These are phyloP conservation scores for Zoysia japonica DNA, from an alignment of 176 grass and related monocot genomes.

Conservation along the genomic window DNA sequence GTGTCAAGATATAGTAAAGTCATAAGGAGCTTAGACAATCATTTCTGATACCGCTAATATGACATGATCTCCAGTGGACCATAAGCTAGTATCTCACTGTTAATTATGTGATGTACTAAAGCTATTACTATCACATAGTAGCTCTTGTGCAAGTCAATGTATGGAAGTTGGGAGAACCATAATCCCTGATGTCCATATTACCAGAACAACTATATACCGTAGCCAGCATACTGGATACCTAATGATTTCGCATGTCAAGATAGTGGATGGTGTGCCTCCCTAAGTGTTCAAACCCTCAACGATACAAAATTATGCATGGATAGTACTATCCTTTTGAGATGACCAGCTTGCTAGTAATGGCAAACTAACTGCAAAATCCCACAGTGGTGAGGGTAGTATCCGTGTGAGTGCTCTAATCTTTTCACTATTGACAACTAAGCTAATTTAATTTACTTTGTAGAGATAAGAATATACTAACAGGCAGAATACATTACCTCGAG, in stretches of 20 bases:
- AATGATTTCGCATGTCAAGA: not conserved
- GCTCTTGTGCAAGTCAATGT: not conserved
- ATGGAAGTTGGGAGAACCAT: not conserved
- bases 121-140: not conserved
- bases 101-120: not conserved
- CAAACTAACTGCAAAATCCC: not conserved
- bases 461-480: not conserved
- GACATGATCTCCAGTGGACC: not conserved
- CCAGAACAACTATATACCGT: not conserved
- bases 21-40: not conserved
- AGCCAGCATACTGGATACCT: not conserved
- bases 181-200: constrained; percentile 3
- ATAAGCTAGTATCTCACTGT: constrained; percentile 22
- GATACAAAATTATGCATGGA: not conserved
- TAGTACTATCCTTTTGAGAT: constrained; percentile 6
- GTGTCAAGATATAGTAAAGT: constrained; percentile 9
- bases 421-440: not conserved
- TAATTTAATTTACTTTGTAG: not conserved
- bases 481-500: constrained; percentile 41
- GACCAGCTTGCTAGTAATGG: constrained; percentile 9
- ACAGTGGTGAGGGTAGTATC: constrained; percentile 2
- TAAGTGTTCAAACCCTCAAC: constrained; percentile 2
- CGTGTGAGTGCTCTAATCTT: constrained; percentile 1
- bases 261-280: not conserved
- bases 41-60: not conserved